Conservation (phyloP, 768 basidiomycete genomes). For the Clavulina sp. region DNA sequence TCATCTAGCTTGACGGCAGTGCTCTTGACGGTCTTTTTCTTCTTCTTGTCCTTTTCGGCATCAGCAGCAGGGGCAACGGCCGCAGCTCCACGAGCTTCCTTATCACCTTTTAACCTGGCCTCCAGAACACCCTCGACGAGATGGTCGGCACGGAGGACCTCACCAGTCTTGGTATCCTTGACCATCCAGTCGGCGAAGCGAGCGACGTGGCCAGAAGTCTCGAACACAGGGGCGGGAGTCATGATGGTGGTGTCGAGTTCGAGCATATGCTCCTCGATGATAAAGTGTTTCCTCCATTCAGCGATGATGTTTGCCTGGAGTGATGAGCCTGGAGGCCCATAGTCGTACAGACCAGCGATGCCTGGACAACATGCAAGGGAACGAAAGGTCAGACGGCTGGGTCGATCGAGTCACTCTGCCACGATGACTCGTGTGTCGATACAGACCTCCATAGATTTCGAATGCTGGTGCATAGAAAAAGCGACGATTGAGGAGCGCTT, state of each 20-base stretch:
- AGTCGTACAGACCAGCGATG: conserved; percentile 94
- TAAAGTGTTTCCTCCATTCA: conserved; percentile 96
- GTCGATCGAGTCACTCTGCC: not conserved
- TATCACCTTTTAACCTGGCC: conserved; percentile 76
- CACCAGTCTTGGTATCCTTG: conserved; percentile 86
- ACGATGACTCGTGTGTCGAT: no score
- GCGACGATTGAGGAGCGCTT: conserved; percentile 68
- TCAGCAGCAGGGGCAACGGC: conserved; percentile 33
- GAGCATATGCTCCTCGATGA: conserved; percentile 95
- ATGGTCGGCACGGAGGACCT: conserved; percentile 93
- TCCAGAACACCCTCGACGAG: conserved; percentile 85
- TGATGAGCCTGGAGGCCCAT: conserved; percentile 89
- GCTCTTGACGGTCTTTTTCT: conserved; percentile 42
- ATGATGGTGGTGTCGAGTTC: conserved; percentile 97
- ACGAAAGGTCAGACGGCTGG: not conserved
- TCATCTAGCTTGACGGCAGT: conserved; percentile 59
- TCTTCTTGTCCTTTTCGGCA: conserved; percentile 56
- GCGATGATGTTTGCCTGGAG: conserved; percentile 93
- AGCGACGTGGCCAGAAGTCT: conserved; percentile 93
- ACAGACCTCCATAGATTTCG: conserved; percentile 88
- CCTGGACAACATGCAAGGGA: conserved; percentile 31
- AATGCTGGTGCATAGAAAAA: conserved; percentile 99
- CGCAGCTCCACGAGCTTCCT: conserved; percentile 67
- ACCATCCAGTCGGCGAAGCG: conserved; percentile 99
- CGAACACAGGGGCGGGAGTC: conserved; percentile 87